A percentile compares a stretch with the other conserved stretches of the same genome.
phyloP scores from a whole-genome alignment of 352 stramenopile species.

The Phytophthora tubulina region DNA sequence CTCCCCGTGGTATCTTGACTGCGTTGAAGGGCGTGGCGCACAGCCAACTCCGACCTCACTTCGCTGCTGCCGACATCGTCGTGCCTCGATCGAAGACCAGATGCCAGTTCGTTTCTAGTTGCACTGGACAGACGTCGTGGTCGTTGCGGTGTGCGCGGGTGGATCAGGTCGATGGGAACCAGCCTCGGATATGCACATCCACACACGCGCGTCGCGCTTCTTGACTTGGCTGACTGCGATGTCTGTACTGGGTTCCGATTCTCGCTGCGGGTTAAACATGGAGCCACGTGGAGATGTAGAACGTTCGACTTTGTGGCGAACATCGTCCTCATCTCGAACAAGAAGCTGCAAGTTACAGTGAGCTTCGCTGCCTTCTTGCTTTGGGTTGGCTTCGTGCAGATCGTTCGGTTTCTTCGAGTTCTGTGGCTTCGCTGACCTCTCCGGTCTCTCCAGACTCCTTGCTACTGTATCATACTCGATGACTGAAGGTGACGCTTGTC shows the following conservation, averaged over 20 bases:
- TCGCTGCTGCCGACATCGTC: not conserved
- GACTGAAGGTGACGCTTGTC: not conserved
- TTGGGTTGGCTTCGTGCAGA: not conserved
- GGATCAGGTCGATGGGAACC: not conserved
- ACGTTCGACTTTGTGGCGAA: not conserved
- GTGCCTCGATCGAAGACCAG: not conserved
- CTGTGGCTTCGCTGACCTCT: not conserved
- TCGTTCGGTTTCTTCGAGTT: not conserved
- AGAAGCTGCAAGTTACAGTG: not conserved
- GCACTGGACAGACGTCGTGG: not conserved
- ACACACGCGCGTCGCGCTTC: too few species aligned
- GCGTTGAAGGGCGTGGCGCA: conserved; percentile 1
- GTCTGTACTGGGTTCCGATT: not conserved
- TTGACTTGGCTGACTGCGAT: not conserved
- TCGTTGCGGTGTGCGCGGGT: conserved; percentile 18
- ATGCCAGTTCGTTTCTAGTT: conserved; percentile 6
- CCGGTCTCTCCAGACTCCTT: not conserved
- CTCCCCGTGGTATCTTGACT: not conserved
- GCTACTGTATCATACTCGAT: too few species aligned
- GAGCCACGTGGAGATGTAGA: conserved; percentile 11
- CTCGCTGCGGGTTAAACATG: not conserved
- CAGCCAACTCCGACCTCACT: not conserved
- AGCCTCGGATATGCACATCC: too few species aligned
- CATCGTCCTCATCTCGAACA: not conserved
- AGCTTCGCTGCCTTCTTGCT: conserved; percentile 1